Evolutionary conservation across 176 grass and related monocot genomes (phyloP).

Genomic region (Musa beccarii): DNA sequence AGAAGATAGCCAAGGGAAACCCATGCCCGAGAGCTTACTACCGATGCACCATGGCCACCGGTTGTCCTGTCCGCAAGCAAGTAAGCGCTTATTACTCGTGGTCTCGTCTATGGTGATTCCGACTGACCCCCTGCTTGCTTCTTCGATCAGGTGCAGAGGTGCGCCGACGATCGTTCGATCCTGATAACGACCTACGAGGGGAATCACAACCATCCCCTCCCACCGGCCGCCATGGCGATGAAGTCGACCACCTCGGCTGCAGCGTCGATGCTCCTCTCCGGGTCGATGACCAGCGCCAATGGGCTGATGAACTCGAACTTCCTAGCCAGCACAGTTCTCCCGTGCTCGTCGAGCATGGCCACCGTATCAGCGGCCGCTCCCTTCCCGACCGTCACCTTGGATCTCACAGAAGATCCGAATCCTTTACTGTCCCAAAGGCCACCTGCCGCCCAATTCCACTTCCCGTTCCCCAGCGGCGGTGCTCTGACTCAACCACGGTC

Average conservation of each 20-base stretch:
- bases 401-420: conserved; percentile 58
- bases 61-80: conserved; percentile 90
- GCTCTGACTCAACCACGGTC: no score
- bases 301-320: conserved; percentile 53
- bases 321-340: conserved; percentile 64
- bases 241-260: conserved; percentile 82
- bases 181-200: conserved; percentile 95
- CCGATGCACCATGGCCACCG: conserved; percentile 90
- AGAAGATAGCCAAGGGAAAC: conserved; percentile 99
- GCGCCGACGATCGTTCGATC: conserved; percentile 76
- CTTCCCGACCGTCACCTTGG: conserved; percentile 84
- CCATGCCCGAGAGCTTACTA: conserved; percentile 93
- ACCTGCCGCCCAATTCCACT: conserved; percentile 23
- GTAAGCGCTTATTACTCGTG: conserved; percentile 24
- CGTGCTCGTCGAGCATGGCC: conserved; percentile 82
- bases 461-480: conserved; percentile 15
- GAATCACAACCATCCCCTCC: conserved; percentile 82
- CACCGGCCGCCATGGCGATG: conserved; percentile 89
- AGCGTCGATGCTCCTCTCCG: conserved; percentile 71
- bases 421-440: conserved; percentile 31
- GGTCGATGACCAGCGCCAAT: conserved; percentile 61
- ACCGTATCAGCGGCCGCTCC: conserved; percentile 87
- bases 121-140: background rate
- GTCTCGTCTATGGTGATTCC: background rate
- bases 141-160: conserved; percentile 64